Evolutionary conservation across 495 filamentous ascomycete genomes (phyloP), one percentile per base, ranked within the genome.

Genomic region (Sphaerosporella brunnea): DNA sequence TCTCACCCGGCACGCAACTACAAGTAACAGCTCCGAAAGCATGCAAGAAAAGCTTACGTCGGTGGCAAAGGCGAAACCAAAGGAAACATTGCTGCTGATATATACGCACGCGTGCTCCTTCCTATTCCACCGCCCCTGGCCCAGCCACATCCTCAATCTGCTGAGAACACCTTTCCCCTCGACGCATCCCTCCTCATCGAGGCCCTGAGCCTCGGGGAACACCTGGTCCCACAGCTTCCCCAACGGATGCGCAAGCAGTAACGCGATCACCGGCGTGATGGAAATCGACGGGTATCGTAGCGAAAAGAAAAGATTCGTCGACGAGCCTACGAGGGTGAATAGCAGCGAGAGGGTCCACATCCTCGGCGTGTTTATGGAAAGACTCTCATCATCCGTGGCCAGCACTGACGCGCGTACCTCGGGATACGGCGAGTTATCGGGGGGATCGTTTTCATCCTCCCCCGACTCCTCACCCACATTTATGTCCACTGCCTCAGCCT

Each of bases 81-180:
- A 88, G n/a, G 82, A 83, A 23, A 88, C 81, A 62, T 88, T 88
- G 63, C 83, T 87, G 67, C 77, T 82, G 53, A 87, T 82, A 54
- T 86, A 88, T 46, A 88, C 80, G 61, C 82, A 88, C 43, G 73
- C 78, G 63, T 88, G 82, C 61, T 88, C 82, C 60, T 88, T 87
- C 54, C 82, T 76, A 58, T 88, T 88, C 82, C 82, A 88, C 25
- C 66, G 69, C 2, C 82, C 82, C 53, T 85, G 83, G 10, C 76
- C 79, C 10, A 88, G 66, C 82, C 82, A 87, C 3, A 80, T 65
- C 40, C 79, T 74, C 15, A 76, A 40, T 13, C 68, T 63, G 36
- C 65, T 62, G 36, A 62, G 60, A 10, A 48, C 58, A 45, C 60
- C 51, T 23, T 63, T 58, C 36, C 40, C 40, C n/a, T 16, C 38